Evolutionary conservation across 2,329 filamentous ascomycete genomes (phyloP).

Genomic region (Aureobasidium sp.): DNA sequence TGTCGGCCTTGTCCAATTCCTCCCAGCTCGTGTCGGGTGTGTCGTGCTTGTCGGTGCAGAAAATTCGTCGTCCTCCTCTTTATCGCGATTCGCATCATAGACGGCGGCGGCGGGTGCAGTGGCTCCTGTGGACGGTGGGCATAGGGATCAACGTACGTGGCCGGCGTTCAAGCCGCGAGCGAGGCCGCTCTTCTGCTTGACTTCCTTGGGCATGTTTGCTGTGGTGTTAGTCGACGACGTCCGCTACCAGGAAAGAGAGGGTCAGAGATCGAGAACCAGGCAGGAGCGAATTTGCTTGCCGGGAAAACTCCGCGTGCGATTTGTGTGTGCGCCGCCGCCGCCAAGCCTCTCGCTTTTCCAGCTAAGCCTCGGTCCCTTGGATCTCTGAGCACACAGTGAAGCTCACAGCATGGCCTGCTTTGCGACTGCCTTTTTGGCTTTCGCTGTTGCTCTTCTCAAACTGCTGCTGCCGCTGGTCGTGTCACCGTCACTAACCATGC

Average conservation of each 20-base stretch:
- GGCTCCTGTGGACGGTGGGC: conserved; percentile 12
- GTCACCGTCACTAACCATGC: neutral
- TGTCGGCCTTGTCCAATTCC: neutral
- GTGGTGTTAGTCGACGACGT: conserved; percentile 15
- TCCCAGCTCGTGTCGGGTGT: neutral
- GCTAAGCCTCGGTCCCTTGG: conserved; percentile 8
- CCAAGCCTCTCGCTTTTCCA: conserved; percentile 18
- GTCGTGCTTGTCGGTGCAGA: neutral
- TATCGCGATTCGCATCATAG: conserved; percentile 19
- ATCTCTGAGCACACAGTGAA: neutral
- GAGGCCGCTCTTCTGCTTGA: conserved; percentile 48
- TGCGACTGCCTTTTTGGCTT: neutral
- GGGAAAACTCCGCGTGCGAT: conserved; percentile 14
- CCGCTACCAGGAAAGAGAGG: conserved; percentile 1
- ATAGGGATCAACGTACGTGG: conserved; percentile 48
- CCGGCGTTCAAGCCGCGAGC: conserved; percentile 56
- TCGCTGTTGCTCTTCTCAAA: neutral
- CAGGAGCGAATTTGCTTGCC: conserved; percentile 2
- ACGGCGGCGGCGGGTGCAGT: conserved; percentile 17
- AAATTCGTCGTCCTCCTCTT: conserved; percentile 24
- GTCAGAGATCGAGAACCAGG: neutral
- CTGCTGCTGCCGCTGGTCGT: neutral
- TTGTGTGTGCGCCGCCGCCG: neutral
- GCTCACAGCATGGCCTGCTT: neutral
- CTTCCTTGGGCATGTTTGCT: conserved; percentile 43